Conservation (phyloP, 1,284 basidiomycete species). For the Melampsora larici-populina region DNA sequence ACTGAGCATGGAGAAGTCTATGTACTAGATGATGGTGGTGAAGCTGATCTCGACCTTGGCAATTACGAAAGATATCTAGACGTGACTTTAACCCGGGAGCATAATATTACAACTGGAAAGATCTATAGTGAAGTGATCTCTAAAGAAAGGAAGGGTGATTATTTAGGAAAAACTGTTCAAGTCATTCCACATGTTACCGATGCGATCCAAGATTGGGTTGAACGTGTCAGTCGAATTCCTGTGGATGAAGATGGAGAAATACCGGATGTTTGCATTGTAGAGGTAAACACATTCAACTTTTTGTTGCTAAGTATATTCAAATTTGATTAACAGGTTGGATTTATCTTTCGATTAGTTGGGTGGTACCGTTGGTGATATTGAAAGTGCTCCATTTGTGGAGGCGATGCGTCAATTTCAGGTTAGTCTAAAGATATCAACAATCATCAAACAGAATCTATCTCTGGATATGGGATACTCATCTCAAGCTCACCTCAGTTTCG, state of each 20-base stretch:
- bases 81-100: constrained; percentile 87
- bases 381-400: constrained; percentile 95
- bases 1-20: constrained; percentile 99
- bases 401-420: constrained; percentile 89
- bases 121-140: constrained; percentile 97
- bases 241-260: constrained; percentile 89
- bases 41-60: constrained; percentile 95
- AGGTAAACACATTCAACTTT: constrained; percentile 58
- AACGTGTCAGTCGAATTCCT: constrained; percentile 86
- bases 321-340: neutral
- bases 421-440: neutral
- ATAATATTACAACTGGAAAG: constrained; percentile 98
- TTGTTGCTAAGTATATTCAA: neutral
- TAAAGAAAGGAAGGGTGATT: constrained; percentile 93
- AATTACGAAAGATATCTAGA: constrained; percentile 98
- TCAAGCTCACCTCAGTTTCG: constrained; percentile 70
- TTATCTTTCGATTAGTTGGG: constrained; percentile 65
- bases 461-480: neutral
- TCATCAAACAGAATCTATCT: too few species aligned
- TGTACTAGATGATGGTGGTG: constrained; percentile 95
- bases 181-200: constrained; percentile 96
- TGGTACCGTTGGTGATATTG: constrained; percentile 92
- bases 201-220: constrained; percentile 98
- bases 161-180: constrained; percentile 95
- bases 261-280: constrained; percentile 95